Evolutionary conservation across 2,329 filamentous ascomycete species (phyloP).

Genomic region (Canariomyces notabilis): DNA sequence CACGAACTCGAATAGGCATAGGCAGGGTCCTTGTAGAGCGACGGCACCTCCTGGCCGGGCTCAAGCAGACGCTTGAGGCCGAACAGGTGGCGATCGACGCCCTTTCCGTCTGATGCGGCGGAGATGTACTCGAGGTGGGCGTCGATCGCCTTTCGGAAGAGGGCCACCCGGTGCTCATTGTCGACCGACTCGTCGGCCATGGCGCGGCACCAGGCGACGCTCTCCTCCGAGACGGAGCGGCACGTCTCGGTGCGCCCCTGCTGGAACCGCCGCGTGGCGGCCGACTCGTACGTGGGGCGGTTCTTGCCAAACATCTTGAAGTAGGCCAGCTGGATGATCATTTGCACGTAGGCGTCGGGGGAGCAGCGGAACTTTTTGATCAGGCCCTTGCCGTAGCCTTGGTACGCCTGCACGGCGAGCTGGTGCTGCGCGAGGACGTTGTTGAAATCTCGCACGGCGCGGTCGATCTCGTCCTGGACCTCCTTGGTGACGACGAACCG

Average conservation of each 20-base stretch:
- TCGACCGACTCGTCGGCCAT: slow-evolving; percentile 67
- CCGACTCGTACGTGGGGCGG: slow-evolving; percentile 95
- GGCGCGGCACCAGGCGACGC: slow-evolving; percentile 80
- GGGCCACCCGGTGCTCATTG: slow-evolving; percentile 60
- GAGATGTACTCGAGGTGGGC: slow-evolving; percentile 87
- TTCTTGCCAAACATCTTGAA: slow-evolving; percentile 99
- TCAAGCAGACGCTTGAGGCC: slow-evolving; percentile 87
- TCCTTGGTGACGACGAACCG: slow-evolving; percentile 73
- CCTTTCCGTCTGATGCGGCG: slow-evolving; percentile 84
- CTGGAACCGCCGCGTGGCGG: slow-evolving; percentile 91
- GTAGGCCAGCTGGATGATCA: slow-evolving; percentile 98
- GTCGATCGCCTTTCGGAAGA: slow-evolving; percentile 77
- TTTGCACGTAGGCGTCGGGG: slow-evolving; percentile 95
- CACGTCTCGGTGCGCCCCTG: slow-evolving; percentile 95
- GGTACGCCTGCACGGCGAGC: slow-evolving; percentile 89
- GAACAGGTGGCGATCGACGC: slow-evolving; percentile 95
- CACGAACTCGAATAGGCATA: slow-evolving; percentile 80
- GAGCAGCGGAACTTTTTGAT: slow-evolving; percentile 99
- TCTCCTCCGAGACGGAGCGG: slow-evolving; percentile 85
- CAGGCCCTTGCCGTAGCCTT: slow-evolving; percentile 94
- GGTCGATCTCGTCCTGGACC: slow-evolving; percentile 71
- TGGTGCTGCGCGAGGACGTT: slow-evolving; percentile 82
- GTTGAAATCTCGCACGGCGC: slow-evolving; percentile 72
- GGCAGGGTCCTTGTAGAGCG: slow-evolving; percentile 81
- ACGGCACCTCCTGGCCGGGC: slow-evolving; percentile 73